Conservation (phyloP, 352 stramenopile species). For the Globisporangium lucens region DNA sequence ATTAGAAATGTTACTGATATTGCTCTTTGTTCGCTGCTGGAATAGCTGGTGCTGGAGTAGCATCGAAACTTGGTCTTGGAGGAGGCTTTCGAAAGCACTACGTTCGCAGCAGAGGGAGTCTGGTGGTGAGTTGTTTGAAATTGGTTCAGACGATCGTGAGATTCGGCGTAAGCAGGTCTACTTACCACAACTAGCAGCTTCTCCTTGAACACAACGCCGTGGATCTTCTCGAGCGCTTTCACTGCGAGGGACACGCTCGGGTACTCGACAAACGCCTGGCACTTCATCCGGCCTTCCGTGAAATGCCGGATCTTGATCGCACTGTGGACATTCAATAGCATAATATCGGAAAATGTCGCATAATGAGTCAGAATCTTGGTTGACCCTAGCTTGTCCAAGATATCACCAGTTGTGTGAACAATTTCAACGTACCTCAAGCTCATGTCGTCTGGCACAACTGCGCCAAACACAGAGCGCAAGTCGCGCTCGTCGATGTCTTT, state of each 20-base stretch:
- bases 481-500: conserved; percentile 44
- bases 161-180: background rate
- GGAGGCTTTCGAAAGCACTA: conserved; percentile 28
- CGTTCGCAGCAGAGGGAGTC: background rate
- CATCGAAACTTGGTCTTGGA: background rate
- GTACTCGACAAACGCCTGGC: conserved; percentile 82
- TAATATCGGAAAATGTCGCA: background rate
- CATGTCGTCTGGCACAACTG: conserved; percentile 26
- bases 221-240: conserved; percentile 46
- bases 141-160: background rate
- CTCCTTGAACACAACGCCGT: conserved; percentile 69
- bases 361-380: background rate
- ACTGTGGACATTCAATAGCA: conserved; percentile 22
- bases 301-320: conserved; percentile 64
- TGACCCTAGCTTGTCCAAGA: background rate
- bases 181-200: conserved; percentile 84
- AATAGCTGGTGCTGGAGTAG: background rate
- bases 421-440: conserved; percentile 9
- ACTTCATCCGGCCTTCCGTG: conserved; percentile 79
- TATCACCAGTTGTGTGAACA: background rate
- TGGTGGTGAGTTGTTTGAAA: background rate
- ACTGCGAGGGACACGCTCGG: conserved; percentile 43
- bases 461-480: conserved; percentile 47
- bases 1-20: background rate
- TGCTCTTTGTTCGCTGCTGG: background rate